These are phyloP conservation scores for Mortierella sp. DNA, from an alignment of 371 early-diverging fungal species.

Conservation along the genomic window DNA sequence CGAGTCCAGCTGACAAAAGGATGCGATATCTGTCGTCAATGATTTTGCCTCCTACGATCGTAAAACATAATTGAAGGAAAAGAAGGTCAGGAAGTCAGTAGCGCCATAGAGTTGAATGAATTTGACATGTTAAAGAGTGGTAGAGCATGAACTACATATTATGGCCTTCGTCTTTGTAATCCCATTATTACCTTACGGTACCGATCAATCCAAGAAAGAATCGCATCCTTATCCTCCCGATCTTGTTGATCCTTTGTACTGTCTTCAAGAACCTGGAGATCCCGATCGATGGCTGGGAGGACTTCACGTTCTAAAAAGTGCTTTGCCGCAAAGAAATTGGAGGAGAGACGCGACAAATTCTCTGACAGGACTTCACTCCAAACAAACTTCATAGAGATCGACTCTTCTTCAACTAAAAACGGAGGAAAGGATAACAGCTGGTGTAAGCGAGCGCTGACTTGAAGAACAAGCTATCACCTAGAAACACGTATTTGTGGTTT, in stretches of 20 bases:
- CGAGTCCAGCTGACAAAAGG: constrained; percentile 67
- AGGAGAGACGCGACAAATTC: constrained; percentile 70
- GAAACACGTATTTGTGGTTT: background rate
- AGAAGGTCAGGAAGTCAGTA: no score
- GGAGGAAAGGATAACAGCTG: background rate
- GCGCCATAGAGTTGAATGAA: no score
- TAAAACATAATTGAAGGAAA: background rate
- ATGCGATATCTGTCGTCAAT: constrained; percentile 58
- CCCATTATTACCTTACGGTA: constrained; percentile 55
- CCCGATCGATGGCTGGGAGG: constrained; percentile 68
- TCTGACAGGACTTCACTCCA: constrained; percentile 80
- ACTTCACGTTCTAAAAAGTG: constrained; percentile 75
- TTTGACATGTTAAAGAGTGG: background rate
- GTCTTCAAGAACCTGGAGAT: constrained; percentile 58
- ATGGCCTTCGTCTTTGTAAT: background rate
- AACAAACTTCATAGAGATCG: constrained; percentile 71
- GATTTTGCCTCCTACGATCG: constrained; percentile 38
- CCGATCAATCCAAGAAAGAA: constrained; percentile 55
- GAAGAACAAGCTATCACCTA: background rate
- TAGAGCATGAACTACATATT: constrained; percentile 1
- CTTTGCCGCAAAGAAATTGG: constrained; percentile 77
- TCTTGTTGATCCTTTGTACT: constrained; percentile 12
- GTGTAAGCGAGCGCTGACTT: no score
- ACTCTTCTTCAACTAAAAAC: constrained; percentile 62
- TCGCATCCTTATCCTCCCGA: constrained; percentile 17